Evolutionary conservation across 106 monocot genomes (phyloP), one percentile per base, ranked within the genome.

Genomic region (Dioscorea alata): DNA sequence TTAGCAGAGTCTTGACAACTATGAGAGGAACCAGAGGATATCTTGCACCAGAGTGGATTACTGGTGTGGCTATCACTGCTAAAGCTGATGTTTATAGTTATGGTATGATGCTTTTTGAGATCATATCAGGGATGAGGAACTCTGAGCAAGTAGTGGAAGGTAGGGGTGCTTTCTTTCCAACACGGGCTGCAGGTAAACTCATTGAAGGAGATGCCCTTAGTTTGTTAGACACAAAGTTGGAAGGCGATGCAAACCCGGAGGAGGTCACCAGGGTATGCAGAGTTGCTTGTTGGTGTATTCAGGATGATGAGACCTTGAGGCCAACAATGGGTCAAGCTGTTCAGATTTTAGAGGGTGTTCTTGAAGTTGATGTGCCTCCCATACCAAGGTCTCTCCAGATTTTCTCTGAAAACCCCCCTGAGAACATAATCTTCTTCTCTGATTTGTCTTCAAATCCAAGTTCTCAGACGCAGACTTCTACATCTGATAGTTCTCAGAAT

Each of bases 31-130:
- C 72, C 13, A 57, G 42, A 19, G 79, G 79, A 6, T 80, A 80
- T 57, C 76, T 76, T 51, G 81, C 81, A 0, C 81, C 81, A 2
- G 81, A 81, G 52, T 81, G 81, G 81, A 72, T 81, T 18, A 68
- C 76, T 9, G 81, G 76, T 8, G 24, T 76, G 17, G 49, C 75
- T 16, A 76, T 81, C 67, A 76, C 62, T 0, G 32, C 76, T 21
- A 81, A 81, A 49, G 81, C 76, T 22, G 76, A 76, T 64, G 81
- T 81, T 28, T 81, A 72, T 13, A 82, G 82, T 61, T 82, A 73
- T 33, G 82, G 76, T 19, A 72, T 77, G 72, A 69, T 77, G 82
- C 73, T 82, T 12, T 69, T 82, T 18, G 82, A 82, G 48, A 76
- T 82, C 4, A 35, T 82, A 33, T 76, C 76, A 2, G 72, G 76